Evolutionary conservation across 768 basidiomycete species (phyloP).

Genomic region (Rhizopogon rudus): DNA sequence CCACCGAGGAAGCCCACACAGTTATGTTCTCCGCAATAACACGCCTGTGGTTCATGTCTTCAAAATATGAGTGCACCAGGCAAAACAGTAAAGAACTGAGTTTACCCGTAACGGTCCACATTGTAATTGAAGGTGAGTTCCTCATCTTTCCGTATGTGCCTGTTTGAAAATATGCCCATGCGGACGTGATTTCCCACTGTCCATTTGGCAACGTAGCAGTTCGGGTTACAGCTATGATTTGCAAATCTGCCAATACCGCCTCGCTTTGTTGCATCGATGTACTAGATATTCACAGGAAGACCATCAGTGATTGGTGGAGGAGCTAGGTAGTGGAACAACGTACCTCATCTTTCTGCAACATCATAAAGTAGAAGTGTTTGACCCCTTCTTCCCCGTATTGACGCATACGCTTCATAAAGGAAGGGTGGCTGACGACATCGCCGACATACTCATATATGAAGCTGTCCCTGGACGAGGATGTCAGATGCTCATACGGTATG

Average conservation of each 20-base stretch:
- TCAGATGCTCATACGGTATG: constrained; percentile 3
- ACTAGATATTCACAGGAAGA: constrained; percentile 40
- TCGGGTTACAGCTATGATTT: constrained; percentile 97
- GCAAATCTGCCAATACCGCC: constrained; percentile 97
- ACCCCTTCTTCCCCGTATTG: constrained; percentile 92
- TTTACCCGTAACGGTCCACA: constrained; percentile 97
- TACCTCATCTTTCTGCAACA: constrained; percentile 97
- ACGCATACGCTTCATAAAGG: constrained; percentile 92
- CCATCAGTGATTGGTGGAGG: neutral
- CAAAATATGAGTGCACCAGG: neutral
- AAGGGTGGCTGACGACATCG: constrained; percentile 83
- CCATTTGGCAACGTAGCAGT: constrained; percentile 99
- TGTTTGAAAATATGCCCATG: constrained; percentile 98
- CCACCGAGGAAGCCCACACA: constrained; percentile 97
- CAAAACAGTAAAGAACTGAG: constrained; percentile 7
- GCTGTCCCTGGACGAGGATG: constrained; percentile 52
- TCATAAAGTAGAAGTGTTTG: constrained; percentile 99
- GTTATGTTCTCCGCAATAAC: constrained; percentile 93
- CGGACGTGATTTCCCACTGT: constrained; percentile 83
- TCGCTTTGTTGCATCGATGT: constrained; percentile 95
- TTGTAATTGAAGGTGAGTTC: constrained; percentile 99
- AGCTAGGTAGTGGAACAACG: constrained; percentile 16
- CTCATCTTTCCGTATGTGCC: constrained; percentile 69
- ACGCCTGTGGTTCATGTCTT: constrained; percentile 91
- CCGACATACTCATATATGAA: constrained; percentile 99